A percentile compares a stretch with the other conserved stretches of the same genome.
phyloP scores from a whole-genome alignment of 768 basidiomycete species.

The Amanita brunnescens region DNA sequence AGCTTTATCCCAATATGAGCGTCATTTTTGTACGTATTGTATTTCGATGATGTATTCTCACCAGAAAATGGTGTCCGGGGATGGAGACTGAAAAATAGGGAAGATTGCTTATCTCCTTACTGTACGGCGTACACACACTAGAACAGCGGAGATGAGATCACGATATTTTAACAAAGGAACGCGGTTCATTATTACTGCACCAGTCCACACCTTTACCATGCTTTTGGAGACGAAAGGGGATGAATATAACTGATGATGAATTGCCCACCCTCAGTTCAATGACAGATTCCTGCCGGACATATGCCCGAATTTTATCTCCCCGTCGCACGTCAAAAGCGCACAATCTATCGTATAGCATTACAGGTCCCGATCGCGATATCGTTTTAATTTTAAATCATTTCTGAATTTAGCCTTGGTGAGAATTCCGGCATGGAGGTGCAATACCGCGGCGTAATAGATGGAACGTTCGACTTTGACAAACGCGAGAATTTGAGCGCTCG shows the following conservation, averaged over 20 bases:
- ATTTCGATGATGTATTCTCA: too few relatives aligned
- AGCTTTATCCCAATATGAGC: constrained; percentile 42
- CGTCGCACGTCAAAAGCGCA: background rate
- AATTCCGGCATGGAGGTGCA: background rate
- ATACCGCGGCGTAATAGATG: background rate
- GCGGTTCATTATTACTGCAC: background rate
- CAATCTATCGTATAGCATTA: background rate
- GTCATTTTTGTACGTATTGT: background rate
- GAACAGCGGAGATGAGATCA: background rate
- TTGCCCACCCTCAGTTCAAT: background rate
- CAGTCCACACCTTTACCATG: background rate
- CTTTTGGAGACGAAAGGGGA: background rate
- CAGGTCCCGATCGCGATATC: background rate
- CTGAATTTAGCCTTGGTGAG: background rate
- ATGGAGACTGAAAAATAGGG: background rate
- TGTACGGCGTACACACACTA: background rate
- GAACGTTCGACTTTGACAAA: background rate
- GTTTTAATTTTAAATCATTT: background rate
- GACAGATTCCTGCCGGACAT: background rate
- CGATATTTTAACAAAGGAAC: background rate
- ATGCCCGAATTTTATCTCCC: background rate
- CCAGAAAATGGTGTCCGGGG: background rate
- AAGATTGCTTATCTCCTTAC: too few relatives aligned
- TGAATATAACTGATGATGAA: background rate
- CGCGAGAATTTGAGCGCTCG: background rate